phyloP scores from a whole-genome alignment of 164 flowering plant genomes.

The Warburgia ugandensis region DNA sequence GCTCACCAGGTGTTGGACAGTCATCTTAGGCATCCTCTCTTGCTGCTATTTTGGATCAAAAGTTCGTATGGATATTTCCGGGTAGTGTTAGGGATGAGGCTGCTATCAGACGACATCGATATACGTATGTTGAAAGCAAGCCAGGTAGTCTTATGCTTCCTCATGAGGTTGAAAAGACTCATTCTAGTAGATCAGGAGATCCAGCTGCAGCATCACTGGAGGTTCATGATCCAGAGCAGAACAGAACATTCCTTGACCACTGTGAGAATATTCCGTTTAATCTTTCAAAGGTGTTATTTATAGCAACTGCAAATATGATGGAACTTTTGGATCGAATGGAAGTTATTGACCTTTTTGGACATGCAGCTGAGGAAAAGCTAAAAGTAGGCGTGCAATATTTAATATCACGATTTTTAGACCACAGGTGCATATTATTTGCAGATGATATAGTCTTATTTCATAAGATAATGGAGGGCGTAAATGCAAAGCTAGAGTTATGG shows the following conservation, averaged over 20 bases:
- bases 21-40: slow-evolving; percentile 97
- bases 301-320: slow-evolving; percentile 88
- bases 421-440: no score
- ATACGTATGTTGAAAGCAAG: slow-evolving; percentile 99
- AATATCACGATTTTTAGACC: slow-evolving; percentile 91
- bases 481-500: no score
- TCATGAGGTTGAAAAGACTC: slow-evolving; percentile 99
- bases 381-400: slow-evolving; percentile 83
- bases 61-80: slow-evolving; percentile 87
- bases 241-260: slow-evolving; percentile 94
- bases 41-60: slow-evolving; percentile 91
- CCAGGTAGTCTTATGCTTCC: slow-evolving; percentile 98
- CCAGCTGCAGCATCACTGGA: slow-evolving; percentile 98
- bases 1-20: slow-evolving; percentile 99
- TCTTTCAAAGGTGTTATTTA: slow-evolving; percentile 92
- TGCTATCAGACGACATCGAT: slow-evolving; percentile 96
- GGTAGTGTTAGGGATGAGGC: slow-evolving; percentile 99
- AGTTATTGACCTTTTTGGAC: slow-evolving; percentile 96
- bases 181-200: slow-evolving; percentile 96
- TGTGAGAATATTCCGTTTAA: slow-evolving; percentile 96
- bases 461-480: no score
- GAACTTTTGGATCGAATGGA: slow-evolving; percentile 98
- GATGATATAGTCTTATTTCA: no score
- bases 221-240: slow-evolving; percentile 99
- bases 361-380: slow-evolving; percentile 94